phyloP scores from a whole-genome alignment of 768 basidiomycete species.

The Lactifluus volemus region DNA sequence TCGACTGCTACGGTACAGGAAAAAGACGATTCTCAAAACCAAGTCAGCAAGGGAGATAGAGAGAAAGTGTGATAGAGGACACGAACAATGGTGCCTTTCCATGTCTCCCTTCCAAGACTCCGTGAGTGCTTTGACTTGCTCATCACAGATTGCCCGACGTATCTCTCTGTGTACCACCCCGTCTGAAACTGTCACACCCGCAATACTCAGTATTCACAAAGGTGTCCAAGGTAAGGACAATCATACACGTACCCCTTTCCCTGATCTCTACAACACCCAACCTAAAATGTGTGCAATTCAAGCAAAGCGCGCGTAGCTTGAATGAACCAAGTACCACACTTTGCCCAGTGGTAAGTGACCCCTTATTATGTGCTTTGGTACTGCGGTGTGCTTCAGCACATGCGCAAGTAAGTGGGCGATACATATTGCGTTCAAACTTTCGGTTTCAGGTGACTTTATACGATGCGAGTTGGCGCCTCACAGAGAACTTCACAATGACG shows the following conservation, averaged over 20 bases:
- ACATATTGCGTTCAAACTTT: too few relatives aligned
- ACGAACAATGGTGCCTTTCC: conserved; percentile 1
- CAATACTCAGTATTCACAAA: not conserved
- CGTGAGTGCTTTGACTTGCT: not conserved
- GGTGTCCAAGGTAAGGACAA: not conserved
- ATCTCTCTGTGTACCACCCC: not conserved
- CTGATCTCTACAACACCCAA: not conserved
- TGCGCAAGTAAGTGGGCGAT: too few relatives aligned
- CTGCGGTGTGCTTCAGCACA: too few relatives aligned
- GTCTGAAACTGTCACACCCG: not conserved
- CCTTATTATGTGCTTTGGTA: too few relatives aligned
- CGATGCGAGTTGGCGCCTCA: not conserved
- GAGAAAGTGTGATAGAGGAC: not conserved
- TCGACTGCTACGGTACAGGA: conserved; percentile 10
- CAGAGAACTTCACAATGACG: not conserved
- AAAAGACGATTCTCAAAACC: conserved; percentile 11
- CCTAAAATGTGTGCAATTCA: not conserved
- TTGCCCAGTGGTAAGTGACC: too few relatives aligned
- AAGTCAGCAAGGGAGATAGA: not conserved
- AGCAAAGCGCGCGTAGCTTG: not conserved
- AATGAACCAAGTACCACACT: too few relatives aligned
- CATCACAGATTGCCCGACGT: not conserved
- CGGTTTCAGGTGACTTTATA: too few relatives aligned
- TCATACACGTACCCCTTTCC: not conserved
- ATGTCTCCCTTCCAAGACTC: conserved; percentile 8